Evolutionary conservation across 2,329 filamentous ascomycete genomes (phyloP).

Genomic region (Thermoascus crustaceus): DNA sequence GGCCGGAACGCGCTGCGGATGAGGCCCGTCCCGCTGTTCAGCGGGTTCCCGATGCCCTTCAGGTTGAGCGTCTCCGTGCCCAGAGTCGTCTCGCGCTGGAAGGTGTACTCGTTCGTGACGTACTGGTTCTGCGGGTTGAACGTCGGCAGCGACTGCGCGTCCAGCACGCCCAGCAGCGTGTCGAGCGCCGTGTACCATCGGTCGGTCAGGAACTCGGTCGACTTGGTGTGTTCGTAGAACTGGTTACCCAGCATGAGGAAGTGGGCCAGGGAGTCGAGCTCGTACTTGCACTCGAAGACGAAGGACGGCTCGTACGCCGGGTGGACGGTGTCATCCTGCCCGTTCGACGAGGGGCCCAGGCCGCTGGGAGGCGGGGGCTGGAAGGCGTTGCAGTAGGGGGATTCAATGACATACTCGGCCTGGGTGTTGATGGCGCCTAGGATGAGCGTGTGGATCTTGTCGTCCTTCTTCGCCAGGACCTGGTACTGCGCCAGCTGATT

Average conservation of each 20-base stretch:
- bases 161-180: constrained; percentile 63
- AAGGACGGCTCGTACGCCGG: constrained; percentile 73
- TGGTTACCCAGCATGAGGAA: constrained; percentile 82
- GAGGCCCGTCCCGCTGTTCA: constrained; percentile 75
- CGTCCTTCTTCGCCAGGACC: constrained; percentile 70
- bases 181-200: constrained; percentile 75
- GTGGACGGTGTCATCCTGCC: constrained; percentile 76
- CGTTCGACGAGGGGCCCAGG: constrained; percentile 63
- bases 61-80: constrained; percentile 88
- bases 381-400: constrained; percentile 97
- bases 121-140: constrained; percentile 65
- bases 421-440: constrained; percentile 94
- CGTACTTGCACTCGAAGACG: constrained; percentile 98
- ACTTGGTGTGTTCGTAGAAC: constrained; percentile 72
- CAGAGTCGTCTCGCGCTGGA: constrained; percentile 67
- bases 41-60: constrained; percentile 77
- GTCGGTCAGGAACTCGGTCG: constrained; percentile 65
- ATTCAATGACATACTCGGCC: constrained; percentile 85
- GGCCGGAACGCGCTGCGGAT: constrained; percentile 88
- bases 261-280: constrained; percentile 88
- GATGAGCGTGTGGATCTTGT: constrained; percentile 68
- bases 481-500: constrained; percentile 94
- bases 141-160: constrained; percentile 70
- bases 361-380: constrained; percentile 83
- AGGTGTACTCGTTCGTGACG: constrained; percentile 72